Base-by-base conservation (phyloP, 176 grass and related monocot species). In the Aegilops bicornis region DNA sequence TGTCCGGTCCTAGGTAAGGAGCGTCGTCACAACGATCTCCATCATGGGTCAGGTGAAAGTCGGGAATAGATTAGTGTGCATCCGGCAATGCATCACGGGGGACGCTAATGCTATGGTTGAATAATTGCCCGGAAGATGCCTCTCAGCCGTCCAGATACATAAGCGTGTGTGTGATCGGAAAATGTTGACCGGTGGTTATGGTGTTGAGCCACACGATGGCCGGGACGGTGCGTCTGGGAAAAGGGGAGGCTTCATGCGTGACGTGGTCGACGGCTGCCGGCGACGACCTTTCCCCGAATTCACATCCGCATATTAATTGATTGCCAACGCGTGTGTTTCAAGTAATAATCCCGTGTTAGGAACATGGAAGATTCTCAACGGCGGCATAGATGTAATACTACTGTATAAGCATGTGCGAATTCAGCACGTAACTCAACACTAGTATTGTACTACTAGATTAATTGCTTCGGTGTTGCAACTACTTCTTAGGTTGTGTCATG, bases 81-180 rank as follows among this genome's bases (percentile, higher is more conserved):
- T 5, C 19, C 5, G 24, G 4, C 8, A 58, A 58, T 3, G 54
- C 39, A n/a, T 35, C 10, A 15, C 20, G 5, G 48, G 48, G 15
- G 15, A 7, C 5, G 15, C 48, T 16, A 16, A 7, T 2, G 15
- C 48, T 16, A 16, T 52, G 9, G 47, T 4, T 42, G 54, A 32
- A 73, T 64, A 83, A 35, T 79, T 58, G 9, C 56, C 58, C 31
- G 75, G 84, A 87, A 86, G 80, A 83, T 59, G 80, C 80, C 54
- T 56, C 67, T 65, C 39, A 54, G n/a, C 76, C 22, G 30, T 79
- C 22, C 39, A 79, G 36, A 36, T 32, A 32, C 36, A 37, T 37
- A 39, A 39, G 37, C 37, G 37, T 39, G 37, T 39, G 37, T 39
- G 37, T 32, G 31, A 32, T 32, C 31, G 31, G 31, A 32, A 32